Conservation (phyloP, 225 moss, liverwort and hornwort genomes). For the Physcomitrellopsis africana region DNA sequence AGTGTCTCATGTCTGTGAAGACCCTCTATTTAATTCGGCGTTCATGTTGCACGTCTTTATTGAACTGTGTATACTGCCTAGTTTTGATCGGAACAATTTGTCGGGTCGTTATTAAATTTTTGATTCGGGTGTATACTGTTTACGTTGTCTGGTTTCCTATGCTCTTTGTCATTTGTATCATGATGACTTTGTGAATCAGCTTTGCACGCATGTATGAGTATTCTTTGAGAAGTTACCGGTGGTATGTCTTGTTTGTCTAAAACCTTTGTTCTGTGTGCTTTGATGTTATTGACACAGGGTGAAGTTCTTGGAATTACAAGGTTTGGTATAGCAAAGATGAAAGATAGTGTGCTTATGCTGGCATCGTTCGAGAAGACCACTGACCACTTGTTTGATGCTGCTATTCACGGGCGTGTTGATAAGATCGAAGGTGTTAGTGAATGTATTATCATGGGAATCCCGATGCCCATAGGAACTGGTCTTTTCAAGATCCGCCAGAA, state of each 20-base stretch:
- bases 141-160: not conserved
- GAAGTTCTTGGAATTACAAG: slow-evolving; percentile 98
- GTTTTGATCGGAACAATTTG: not conserved
- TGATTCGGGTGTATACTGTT: not conserved
- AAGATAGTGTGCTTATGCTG: slow-evolving; percentile 98
- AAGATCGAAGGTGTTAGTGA: slow-evolving; percentile 99
- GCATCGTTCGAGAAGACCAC: slow-evolving; percentile 99
- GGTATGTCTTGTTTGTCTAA: slow-evolving; percentile 12
- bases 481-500: slow-evolving; percentile 96
- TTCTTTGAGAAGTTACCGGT: not conserved
- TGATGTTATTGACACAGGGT: slow-evolving; percentile 54
- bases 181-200: not conserved
- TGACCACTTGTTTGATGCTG: slow-evolving; percentile 96
- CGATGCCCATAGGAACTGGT: slow-evolving; percentile 99
- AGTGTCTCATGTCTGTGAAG: slow-evolving; percentile 17
- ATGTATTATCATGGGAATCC: slow-evolving; percentile 99
- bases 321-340: slow-evolving; percentile 99
- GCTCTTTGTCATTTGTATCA: not conserved
- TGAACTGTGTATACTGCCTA: not conserved
- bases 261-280: slow-evolving; percentile 12
- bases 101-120: not conserved
- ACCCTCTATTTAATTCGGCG: not conserved
- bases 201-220: not conserved
- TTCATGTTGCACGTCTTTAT: not conserved
- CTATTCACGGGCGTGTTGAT: slow-evolving; percentile 93